Percentiles rank a stretch among this genome's conserved stretches.
phyloP scores from a whole-genome alignment of 768 basidiomycete genomes.

The Clavaria fumosa region DNA sequence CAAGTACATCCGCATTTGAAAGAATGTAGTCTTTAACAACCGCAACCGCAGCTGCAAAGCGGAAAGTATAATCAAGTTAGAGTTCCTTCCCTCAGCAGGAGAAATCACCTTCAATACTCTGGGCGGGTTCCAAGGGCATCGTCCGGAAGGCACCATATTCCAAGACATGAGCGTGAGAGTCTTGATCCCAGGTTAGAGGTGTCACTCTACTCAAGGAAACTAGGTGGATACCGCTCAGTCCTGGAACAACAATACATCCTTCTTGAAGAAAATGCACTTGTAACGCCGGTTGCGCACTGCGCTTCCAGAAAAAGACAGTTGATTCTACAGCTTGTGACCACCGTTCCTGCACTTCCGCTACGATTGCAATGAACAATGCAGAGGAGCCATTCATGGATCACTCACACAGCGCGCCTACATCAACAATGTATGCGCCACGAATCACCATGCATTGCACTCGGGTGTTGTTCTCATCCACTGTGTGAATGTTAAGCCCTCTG shows the following conservation, averaged over 20 bases:
- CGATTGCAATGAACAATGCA: no score
- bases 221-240: slow-evolving; percentile 42
- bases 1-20: slow-evolving; percentile 36
- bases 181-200: slow-evolving; percentile 20
- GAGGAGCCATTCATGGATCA: slow-evolving; percentile 10
- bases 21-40: slow-evolving; percentile 48
- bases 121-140: slow-evolving; percentile 49
- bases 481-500: slow-evolving; percentile 39
- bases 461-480: slow-evolving; percentile 40
- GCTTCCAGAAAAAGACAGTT: background rate
- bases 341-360: slow-evolving; percentile 28
- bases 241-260: slow-evolving; percentile 54
- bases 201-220: slow-evolving; percentile 6
- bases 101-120: slow-evolving; percentile 36
- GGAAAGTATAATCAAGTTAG: background rate
- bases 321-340: slow-evolving; percentile 15
- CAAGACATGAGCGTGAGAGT: slow-evolving; percentile 67
- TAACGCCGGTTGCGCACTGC: slow-evolving; percentile 14
- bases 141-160: slow-evolving; percentile 59
- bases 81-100: background rate
- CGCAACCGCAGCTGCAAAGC: slow-evolving; percentile 38
- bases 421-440: slow-evolving; percentile 31
- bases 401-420: slow-evolving; percentile 42
- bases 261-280: slow-evolving; percentile 33
- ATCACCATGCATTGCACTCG: slow-evolving; percentile 52